Conservation (phyloP, 2,329 filamentous ascomycete genomes). For the Hypocreales sp. region DNA sequence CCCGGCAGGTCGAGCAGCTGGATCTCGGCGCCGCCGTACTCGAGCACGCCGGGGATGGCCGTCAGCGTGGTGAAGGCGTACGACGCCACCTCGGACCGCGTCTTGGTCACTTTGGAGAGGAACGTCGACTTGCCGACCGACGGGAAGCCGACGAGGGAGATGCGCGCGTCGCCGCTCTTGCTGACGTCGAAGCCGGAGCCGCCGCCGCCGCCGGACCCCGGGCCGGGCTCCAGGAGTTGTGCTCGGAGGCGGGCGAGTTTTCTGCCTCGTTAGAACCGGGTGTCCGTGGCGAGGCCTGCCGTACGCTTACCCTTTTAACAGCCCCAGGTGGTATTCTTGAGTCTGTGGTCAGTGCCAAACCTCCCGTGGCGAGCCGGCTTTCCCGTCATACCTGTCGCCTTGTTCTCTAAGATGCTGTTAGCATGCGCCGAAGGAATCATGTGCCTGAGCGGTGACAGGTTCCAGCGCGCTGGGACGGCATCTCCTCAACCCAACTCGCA, state of each 20-base stretch:
- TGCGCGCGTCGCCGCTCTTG: constrained; percentile 91
- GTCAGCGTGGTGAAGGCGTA: constrained; percentile 97
- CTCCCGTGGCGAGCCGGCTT: too few relatives aligned
- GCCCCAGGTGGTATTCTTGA: constrained; percentile 93
- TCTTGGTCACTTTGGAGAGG: constrained; percentile 97
- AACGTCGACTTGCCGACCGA: constrained; percentile 99
- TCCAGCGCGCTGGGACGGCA: too few relatives aligned
- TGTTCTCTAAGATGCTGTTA: constrained; percentile 58
- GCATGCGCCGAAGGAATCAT: too few relatives aligned
- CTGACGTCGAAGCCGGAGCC: constrained; percentile 86
- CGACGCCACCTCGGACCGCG: constrained; percentile 85
- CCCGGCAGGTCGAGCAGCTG: constrained; percentile 94
- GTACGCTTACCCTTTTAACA: constrained; percentile 75
- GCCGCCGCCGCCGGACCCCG: constrained; percentile 60
- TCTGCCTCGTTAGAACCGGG: constrained; percentile 28
- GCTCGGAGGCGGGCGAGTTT: constrained; percentile 92
- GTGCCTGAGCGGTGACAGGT: too few relatives aligned
- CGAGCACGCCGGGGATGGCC: constrained; percentile 89
- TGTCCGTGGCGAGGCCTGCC: background rate
- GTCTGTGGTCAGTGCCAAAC: too few relatives aligned
- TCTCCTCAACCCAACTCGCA: too few relatives aligned
- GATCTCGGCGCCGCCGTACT: constrained; percentile 96
- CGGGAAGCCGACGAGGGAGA: constrained; percentile 95
- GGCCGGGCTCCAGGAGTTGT: constrained; percentile 79
- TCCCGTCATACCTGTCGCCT: constrained; percentile 91